A percentile compares a stretch with the other conserved stretches of the same genome.
Conservation (phyloP, 129 eudicot species). For the Daucus carota region DH1_v3.0 NC_030385.2:42676501-42677000, state of each 20-base stretch:
- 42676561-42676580: not conserved
- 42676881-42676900: conserved; percentile 86
- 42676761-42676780: conserved; percentile 83
- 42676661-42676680: no score
- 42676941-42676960: conserved; percentile 79
- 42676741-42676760: not conserved
- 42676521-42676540: not conserved
- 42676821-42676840: conserved; percentile 59
- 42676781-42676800: conserved; percentile 45
- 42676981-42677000: no score
- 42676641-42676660: no score
- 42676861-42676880: conserved; percentile 73
- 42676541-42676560: not conserved
- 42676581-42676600: no score
- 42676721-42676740: not conserved
- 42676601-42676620: no score
- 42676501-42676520: not conserved
- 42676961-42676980: not conserved
- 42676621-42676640: not conserved
- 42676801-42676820: conserved; percentile 37
- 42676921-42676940: conserved; percentile 95
- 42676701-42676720: not conserved
- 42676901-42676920: conserved; percentile 80
- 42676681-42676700: not conserved
- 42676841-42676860: conserved; percentile 69